Evolutionary conservation across 2,329 filamentous ascomycete species (phyloP).

Genomic region (Fusarium sp.): DNA sequence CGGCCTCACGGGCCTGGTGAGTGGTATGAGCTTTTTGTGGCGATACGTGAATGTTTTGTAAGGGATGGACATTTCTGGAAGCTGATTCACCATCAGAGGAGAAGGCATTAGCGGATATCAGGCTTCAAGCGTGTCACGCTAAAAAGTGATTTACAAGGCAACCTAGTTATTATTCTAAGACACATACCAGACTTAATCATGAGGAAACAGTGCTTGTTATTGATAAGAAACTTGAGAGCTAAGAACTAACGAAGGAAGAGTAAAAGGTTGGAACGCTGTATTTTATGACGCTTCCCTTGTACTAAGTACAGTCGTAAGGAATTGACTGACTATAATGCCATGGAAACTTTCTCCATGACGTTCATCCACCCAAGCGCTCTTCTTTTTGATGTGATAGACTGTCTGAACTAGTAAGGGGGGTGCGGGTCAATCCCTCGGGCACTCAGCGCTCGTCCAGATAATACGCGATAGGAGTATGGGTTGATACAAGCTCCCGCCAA

Average conservation of each 20-base stretch:
- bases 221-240: neutral
- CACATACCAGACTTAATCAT: neutral
- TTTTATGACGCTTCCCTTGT: neutral
- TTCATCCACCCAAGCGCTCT: neutral
- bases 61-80: neutral
- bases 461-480: neutral
- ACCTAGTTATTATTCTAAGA: neutral
- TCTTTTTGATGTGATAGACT: neutral
- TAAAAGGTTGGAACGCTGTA: neutral
- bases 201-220: neutral
- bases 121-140: neutral
- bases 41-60: constrained; percentile 23
- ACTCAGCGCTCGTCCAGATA: neutral
- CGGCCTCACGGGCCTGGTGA: constrained; percentile 46
- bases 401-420: neutral
- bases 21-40: constrained; percentile 31
- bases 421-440: neutral
- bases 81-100: neutral
- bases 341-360: neutral
- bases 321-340: neutral
- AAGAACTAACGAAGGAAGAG: neutral
- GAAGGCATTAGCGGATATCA: neutral
- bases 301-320: neutral
- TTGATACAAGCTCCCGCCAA: neutral
- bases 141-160: neutral